phyloP scores from a whole-genome alignment of 2,329 filamentous ascomycete species.

The Fusarium veterinarium region DNA sequence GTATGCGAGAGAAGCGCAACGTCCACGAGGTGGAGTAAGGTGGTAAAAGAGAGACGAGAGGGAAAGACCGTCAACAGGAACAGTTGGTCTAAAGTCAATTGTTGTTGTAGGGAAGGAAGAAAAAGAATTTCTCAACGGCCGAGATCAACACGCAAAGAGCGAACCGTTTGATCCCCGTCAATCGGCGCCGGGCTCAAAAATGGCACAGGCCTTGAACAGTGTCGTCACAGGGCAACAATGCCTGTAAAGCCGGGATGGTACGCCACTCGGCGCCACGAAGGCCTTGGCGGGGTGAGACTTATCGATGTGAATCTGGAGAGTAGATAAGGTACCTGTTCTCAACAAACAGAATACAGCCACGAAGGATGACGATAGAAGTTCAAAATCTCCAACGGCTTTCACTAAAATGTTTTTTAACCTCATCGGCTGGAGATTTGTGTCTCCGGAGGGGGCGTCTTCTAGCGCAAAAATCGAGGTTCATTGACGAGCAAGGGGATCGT shows the following conservation, averaged over 20 bases:
- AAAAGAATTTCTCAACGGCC: conserved; percentile 26
- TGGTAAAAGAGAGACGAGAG: conserved; percentile 1
- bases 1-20: conserved; percentile 6
- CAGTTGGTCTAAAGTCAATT: conserved; percentile 5
- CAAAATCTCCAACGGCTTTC: background rate
- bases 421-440: conserved; percentile 28
- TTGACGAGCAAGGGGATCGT: conserved; percentile 19
- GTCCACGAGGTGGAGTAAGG: conserved; percentile 2
- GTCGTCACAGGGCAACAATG: conserved; percentile 45
- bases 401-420: conserved; percentile 28
- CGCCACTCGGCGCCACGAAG: conserved; percentile 40
- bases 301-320: background rate
- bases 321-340: background rate
- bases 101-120: conserved; percentile 4
- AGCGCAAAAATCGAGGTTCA: conserved; percentile 15
- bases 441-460: conserved; percentile 13
- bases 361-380: background rate
- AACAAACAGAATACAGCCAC: background rate
- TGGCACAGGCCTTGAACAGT: conserved; percentile 40
- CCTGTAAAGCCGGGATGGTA: conserved; percentile 28
- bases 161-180: conserved; percentile 20
- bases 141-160: conserved; percentile 13
- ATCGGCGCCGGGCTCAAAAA: conserved; percentile 27
- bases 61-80: background rate
- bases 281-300: conserved; percentile 26